These are phyloP conservation scores for Alternaria incomplexa DNA, from an alignment of 2,329 filamentous ascomycete species.

Conservation along the genomic window DNA sequence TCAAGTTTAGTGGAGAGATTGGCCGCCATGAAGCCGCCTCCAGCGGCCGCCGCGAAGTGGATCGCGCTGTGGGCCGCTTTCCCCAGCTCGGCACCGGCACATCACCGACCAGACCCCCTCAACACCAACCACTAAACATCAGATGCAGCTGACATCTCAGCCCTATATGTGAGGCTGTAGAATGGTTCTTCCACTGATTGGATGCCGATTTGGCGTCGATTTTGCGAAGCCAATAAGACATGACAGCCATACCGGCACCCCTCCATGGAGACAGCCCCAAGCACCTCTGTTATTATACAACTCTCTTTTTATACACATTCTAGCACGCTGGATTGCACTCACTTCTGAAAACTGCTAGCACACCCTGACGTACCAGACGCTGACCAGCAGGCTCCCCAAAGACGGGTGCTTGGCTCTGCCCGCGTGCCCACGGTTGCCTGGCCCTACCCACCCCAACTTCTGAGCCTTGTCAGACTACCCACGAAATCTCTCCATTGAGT, in stretches of 20 bases:
- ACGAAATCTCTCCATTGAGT: neutral
- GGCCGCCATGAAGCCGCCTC: constrained; percentile 2
- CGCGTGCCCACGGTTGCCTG: constrained; percentile 19
- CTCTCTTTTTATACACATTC: neutral
- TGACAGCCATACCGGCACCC: constrained; percentile 3
- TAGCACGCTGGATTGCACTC: neutral
- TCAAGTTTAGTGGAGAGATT: constrained; percentile 2
- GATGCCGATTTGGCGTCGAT: neutral
- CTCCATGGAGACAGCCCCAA: constrained; percentile 6
- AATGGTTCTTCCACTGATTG: constrained; percentile 11
- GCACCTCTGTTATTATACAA: constrained; percentile 15
- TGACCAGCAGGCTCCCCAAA: neutral
- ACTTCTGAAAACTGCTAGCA: neutral
- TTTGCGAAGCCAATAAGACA: constrained; percentile 15
- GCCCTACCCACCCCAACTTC: neutral
- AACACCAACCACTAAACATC: constrained; percentile 18
- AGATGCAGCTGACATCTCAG: constrained; percentile 20
- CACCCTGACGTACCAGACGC: neutral
- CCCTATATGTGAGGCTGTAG: constrained; percentile 18
- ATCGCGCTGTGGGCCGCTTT: constrained; percentile 10
- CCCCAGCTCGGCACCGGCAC: constrained; percentile 1
- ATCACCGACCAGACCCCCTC: constrained; percentile 5
- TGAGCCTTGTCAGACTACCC: constrained; percentile 18
- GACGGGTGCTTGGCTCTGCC: constrained; percentile 1
- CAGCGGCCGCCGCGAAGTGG: constrained; percentile 10